Evolutionary conservation across 139 green algal genomes (phyloP).

Genomic region (Chlorella vulgaris): DNA sequence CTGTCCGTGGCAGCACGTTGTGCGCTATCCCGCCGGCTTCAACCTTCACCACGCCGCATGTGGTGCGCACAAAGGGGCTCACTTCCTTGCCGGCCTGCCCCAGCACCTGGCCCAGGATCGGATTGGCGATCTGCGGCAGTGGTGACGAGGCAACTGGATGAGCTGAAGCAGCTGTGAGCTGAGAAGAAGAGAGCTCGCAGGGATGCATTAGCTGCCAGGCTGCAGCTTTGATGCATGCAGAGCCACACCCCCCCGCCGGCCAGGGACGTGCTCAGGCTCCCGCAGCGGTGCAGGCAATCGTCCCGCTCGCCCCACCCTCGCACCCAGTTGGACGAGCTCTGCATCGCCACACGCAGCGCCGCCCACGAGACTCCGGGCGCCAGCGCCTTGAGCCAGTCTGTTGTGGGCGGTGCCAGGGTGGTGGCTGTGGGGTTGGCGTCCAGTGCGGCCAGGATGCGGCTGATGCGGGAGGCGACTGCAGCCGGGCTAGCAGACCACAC

Average conservation of each 20-base stretch:
- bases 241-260: no score
- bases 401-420: constrained; percentile 52
- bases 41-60: constrained; percentile 42
- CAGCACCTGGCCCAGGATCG: constrained; percentile 36
- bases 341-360: constrained; percentile 23
- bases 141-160: no score
- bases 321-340: constrained; percentile 18
- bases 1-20: constrained; percentile 67
- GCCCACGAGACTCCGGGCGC: constrained; percentile 12
- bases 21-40: constrained; percentile 48
- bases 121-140: constrained; percentile 11
- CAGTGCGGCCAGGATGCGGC: constrained; percentile 40
- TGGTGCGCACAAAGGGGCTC: constrained; percentile 54
- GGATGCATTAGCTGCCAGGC: no score
- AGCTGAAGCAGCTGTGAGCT: no score
- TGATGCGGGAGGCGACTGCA: constrained; percentile 45
- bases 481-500: no score
- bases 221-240: no score
- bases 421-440: constrained; percentile 36
- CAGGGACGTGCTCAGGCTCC: no score
- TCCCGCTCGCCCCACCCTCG: no score
- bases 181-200: no score
- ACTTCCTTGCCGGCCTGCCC: constrained; percentile 17
- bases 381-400: constrained; percentile 60
- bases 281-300: not conserved